Evolutionary conservation across 306 rosid genomes (phyloP).

Genomic region (Cucurbita moschata): DNA sequence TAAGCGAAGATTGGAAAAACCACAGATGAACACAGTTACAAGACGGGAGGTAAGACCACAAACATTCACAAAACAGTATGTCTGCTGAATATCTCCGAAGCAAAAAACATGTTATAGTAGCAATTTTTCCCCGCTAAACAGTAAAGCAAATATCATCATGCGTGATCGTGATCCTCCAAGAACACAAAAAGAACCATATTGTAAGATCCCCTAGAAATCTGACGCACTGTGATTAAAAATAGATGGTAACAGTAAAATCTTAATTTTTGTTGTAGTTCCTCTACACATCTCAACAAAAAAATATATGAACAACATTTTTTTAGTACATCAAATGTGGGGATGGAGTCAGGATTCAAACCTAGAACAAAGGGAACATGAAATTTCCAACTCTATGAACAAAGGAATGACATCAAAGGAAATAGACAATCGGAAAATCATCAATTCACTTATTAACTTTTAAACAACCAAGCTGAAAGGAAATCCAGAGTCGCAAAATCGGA

Average conservation of each 20-base stretch:
- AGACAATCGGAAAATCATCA: neutral
- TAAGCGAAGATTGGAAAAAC: neutral
- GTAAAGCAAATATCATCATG: neutral
- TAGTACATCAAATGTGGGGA: neutral
- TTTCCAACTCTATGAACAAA: neutral
- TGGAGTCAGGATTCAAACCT: neutral
- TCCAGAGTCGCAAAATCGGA: neutral
- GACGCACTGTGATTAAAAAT: too few relatives aligned
- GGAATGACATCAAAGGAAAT: neutral
- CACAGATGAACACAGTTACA: neutral
- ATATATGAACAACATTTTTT: neutral
- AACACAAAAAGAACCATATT: neutral
- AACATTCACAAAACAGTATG: neutral
- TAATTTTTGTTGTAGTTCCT: neutral
- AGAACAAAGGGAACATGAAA: neutral
- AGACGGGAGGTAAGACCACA: neutral
- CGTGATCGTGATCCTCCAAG: neutral
- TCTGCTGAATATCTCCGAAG: too few relatives aligned
- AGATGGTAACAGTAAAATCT: neutral
- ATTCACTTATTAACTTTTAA: neutral
- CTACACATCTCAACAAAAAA: neutral
- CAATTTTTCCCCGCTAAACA: neutral
- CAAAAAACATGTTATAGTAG: neutral
- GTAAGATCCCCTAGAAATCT: neutral
- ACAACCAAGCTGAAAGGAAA: neutral